Percentiles rank a stretch among this genome's conserved stretches.
phyloP scores from a whole-genome alignment of 2,329 filamentous ascomycete genomes.

The Samsoniella hepiali region DNA sequence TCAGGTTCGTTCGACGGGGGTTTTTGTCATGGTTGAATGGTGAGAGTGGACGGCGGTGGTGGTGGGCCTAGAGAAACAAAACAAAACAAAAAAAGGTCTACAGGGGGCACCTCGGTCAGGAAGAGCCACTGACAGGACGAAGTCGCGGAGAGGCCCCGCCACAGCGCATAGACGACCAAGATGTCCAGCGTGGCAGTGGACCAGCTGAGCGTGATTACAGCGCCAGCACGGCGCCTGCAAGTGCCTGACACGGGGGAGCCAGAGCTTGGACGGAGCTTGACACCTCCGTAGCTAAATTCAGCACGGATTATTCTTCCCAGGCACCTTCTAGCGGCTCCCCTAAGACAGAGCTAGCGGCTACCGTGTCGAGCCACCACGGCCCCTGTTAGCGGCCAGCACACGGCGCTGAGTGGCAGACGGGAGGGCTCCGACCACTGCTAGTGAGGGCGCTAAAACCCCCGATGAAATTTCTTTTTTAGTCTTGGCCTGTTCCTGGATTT shows the following conservation, averaged over 20 bases:
- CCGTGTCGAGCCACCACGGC: not conserved
- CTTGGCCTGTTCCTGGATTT: not conserved
- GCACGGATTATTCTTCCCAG: not conserved
- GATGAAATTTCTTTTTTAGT: not conserved
- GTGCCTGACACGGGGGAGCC: not conserved
- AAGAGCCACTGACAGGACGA: not conserved
- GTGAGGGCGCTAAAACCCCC: not conserved
- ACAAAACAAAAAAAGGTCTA: not conserved
- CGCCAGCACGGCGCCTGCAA: not conserved
- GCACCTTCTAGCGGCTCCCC: not conserved
- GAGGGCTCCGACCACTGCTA: not conserved
- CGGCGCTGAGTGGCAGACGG: not conserved
- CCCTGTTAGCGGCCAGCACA: not conserved
- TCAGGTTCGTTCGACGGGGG: not conserved
- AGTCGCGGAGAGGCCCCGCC: conserved; percentile 2
- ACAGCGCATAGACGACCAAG: conserved; percentile 8
- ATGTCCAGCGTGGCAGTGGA: not conserved
- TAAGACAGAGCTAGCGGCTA: not conserved
- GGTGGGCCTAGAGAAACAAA: not conserved
- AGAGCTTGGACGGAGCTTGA: not conserved
- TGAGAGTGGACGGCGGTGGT: not conserved
- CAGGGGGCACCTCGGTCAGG: not conserved
- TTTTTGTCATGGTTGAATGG: not conserved
- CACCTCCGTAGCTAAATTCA: too few relatives aligned
- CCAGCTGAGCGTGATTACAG: not conserved